Evolutionary conservation across 2,329 filamentous ascomycete genomes (phyloP), one percentile per base, ranked within the genome.

Genomic region (Pseudocercospora vitis): DNA sequence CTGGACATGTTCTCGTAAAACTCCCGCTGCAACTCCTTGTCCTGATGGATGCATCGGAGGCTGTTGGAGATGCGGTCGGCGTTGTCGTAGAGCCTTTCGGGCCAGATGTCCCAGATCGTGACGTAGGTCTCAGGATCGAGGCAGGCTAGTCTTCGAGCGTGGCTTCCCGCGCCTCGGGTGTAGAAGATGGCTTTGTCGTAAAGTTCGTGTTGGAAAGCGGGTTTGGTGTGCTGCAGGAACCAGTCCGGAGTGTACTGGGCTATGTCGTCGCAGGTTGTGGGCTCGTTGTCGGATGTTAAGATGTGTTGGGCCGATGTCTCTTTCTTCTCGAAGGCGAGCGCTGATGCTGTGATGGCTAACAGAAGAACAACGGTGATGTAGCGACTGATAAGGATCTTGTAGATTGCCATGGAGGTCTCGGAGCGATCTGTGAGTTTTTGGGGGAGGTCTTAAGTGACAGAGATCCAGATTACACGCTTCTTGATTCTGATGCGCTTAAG

Each of bases 91-190:
- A 47, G 24, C 9, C 24, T n/a, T 29, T 28, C n/a, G 24, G 44
- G 44, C 44, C 44, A 47, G n/a, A 47, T 47, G n/a, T 47, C 26
- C 44, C 44, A 47, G 26, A 47, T 47, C 2, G 44, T 47, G 14
- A 47, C 44, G 19, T 47, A 47, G 11, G 29, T 47, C n/a, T 18
- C 3, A 11, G 26, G 44, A 1, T 47, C 26, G 6, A 26, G 18
- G 29, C 44, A 47, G 23, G 44, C 44, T 12, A 47, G 4, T 8
- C 18, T 21, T 5, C 44, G 14, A 11, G 44, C 44, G 4, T 16
- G 29, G 11, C 32, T 26, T 16, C 44, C 44, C 8, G 44, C 44
- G 12, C 44, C 44, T 28, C 44, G 44, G 26, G 44, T 47, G 24
- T 47, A 47, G 26, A 47, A 47, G 14, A 47, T 32, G 44, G 44